Percentiles rank a stretch among this genome's conserved stretches.
These are phyloP conservation scores for Mycena indigotica DNA, from an alignment of 768 basidiomycete genomes.

Conservation along the genomic window DNA sequence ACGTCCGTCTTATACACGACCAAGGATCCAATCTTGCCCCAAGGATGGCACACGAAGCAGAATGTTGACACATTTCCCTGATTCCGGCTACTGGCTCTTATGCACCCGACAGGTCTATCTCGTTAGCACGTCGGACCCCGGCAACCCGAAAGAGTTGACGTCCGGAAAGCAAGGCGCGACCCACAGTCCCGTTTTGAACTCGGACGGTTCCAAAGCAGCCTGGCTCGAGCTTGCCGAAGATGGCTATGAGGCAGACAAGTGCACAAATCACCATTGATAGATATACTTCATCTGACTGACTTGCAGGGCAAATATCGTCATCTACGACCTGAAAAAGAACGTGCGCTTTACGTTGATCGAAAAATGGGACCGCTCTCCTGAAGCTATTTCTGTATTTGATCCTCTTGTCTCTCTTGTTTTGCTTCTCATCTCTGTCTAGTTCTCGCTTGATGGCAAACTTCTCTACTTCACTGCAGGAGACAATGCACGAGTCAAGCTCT, in stretches of 20 bases:
- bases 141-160: slow-evolving; percentile 68
- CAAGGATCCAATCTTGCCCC: slow-evolving; percentile 77
- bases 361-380: slow-evolving; percentile 83
- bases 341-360: slow-evolving; percentile 76
- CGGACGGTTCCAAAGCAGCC: slow-evolving; percentile 68
- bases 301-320: slow-evolving; percentile 69
- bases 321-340: slow-evolving; percentile 72
- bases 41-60: slow-evolving; percentile 88
- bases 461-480: slow-evolving; percentile 81
- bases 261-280: slow-evolving; percentile 4
- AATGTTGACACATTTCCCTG: slow-evolving; percentile 49
- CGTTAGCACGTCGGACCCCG: slow-evolving; percentile 55
- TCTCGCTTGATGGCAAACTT: slow-evolving; percentile 68
- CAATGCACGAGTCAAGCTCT: slow-evolving; percentile 75
- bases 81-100: background rate
- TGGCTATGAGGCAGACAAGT: slow-evolving; percentile 89
- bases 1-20: slow-evolving; percentile 79
- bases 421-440: slow-evolving; percentile 45
- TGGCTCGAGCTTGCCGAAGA: slow-evolving; percentile 90
- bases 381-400: slow-evolving; percentile 52
- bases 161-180: slow-evolving; percentile 85
- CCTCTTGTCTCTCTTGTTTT: background rate
- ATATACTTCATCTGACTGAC: slow-evolving; percentile 3
- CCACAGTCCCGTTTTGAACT: slow-evolving; percentile 69
- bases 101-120: slow-evolving; percentile 55